Evolutionary conservation across 1,139 yeast genomes (phyloP), one percentile per base, ranked within the genome.

Genomic region (Geotrichum bryndzae): DNA sequence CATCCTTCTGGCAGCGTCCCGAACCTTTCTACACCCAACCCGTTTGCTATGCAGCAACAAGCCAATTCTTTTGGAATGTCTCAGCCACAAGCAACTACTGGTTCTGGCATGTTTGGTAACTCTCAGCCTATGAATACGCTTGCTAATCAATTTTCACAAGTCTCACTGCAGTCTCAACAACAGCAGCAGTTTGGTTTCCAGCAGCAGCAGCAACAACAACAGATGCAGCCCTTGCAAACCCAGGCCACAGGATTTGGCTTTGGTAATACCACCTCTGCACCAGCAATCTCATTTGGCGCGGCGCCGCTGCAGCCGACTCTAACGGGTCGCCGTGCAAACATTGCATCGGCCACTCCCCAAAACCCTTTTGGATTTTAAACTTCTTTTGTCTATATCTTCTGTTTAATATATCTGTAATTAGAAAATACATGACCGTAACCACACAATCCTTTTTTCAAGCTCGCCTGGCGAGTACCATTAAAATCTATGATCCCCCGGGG

Each of bases 291-390:
- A 8, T 77, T 76, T 66, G 76, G 76, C 22, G 68, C 66, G 1
- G 83, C 80, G 67, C 74, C 82, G 6, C 83, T 83, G 67, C 75
- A 71, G 64, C 66, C 68, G 23, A 72, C 73, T 3, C 71, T 74
- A n/a, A 84, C 88, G 1, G 88, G 87, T n/a, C 79, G 84, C 72
- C 81, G 87, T 66, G 97, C 97, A 25, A 92, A 92, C 70, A 76
- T 92, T 66, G 88, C 84, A 61, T 88, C 92, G 66, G 98, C 98
- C 4, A 74, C 96, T 1, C 90, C 97, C 2, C 91, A 86, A 67
- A 92, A 92, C 77, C 98, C 98, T 46, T 92, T 92, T 78, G 98
- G 98, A 2, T 90, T 92, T 72, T 89, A 78, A 68, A 25, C 31
- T 18, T 35, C 6, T 35, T 22, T 23, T 13, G 2, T 29, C 18